phyloP scores from a whole-genome alignment of 2,329 filamentous ascomycete genomes.

The Cadophora sp. region DNA sequence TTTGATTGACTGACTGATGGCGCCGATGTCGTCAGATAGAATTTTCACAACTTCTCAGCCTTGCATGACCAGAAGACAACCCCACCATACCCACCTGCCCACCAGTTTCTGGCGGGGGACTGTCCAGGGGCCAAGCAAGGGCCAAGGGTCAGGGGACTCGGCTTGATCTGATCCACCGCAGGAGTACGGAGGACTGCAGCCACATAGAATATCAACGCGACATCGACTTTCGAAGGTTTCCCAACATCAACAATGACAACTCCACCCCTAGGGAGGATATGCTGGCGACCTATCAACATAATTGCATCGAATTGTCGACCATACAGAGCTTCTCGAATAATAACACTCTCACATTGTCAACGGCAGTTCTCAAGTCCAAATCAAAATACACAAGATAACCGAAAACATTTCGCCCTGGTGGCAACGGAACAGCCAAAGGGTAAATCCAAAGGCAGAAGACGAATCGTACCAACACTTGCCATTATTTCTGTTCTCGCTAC shows the following conservation, averaged over 20 bases:
- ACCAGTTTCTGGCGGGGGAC: not conserved
- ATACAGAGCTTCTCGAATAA: not conserved
- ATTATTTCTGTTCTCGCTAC: not conserved
- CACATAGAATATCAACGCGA: not conserved
- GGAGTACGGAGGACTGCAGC: too few relatives aligned
- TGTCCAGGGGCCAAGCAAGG: not conserved
- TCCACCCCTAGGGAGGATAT: not conserved
- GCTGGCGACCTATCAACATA: not conserved
- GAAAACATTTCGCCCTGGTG: conserved; percentile 1
- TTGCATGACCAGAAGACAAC: not conserved
- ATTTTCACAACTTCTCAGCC: conserved; percentile 5
- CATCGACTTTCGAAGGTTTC: not conserved
- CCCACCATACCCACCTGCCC: not conserved
- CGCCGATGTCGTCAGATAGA: conserved; percentile 14
- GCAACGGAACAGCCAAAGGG: conserved; percentile 8
- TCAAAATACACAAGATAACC: not conserved
- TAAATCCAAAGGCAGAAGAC: not conserved
- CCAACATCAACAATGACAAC: conserved; percentile 3
- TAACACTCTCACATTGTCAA: not conserved
- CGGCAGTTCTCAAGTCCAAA: not conserved
- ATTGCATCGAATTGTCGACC: not conserved
- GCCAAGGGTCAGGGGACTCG: too few relatives aligned
- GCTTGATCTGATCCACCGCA: too few relatives aligned
- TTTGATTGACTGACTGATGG: not conserved
- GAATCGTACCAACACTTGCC: conserved; percentile 5